Evolutionary conservation across 2,329 filamentous ascomycete genomes (phyloP).

Genomic region (Coniochaeta hoffmannii): DNA sequence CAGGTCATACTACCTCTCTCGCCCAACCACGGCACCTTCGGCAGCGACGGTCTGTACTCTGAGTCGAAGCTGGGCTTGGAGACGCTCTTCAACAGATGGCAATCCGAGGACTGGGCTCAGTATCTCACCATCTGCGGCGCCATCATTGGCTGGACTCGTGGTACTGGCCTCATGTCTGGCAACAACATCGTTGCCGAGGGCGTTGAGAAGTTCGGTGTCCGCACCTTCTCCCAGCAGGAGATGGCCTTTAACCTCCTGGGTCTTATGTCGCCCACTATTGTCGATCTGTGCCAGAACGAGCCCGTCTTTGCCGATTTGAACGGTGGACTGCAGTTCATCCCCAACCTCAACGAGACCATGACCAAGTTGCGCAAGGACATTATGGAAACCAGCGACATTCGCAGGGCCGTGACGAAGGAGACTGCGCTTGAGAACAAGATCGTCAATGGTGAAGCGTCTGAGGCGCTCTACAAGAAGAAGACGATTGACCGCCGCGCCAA

Average conservation of each 20-base stretch:
- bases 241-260: conserved; percentile 99
- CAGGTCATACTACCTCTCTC: conserved; percentile 95
- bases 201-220: conserved; percentile 91
- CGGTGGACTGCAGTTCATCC: conserved; percentile 94
- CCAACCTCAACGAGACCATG: conserved; percentile 91
- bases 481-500: conserved; percentile 90
- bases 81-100: conserved; percentile 97
- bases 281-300: conserved; percentile 91
- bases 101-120: conserved; percentile 93
- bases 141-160: conserved; percentile 98
- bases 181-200: conserved; percentile 98
- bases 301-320: conserved; percentile 97
- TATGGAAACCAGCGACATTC: conserved; percentile 89
- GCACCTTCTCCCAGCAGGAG: conserved; percentile 97
- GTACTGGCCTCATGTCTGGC: conserved; percentile 93
- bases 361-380: conserved; percentile 88
- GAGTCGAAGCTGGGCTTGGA: conserved; percentile 96
- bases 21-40: conserved; percentile 97
- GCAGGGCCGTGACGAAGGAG: conserved; percentile 90
- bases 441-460: conserved; percentile 87
- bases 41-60: conserved; percentile 94
- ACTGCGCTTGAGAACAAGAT: conserved; percentile 95
- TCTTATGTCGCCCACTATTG: conserved; percentile 88
- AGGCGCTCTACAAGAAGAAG: conserved; percentile 91
- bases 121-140: conserved; percentile 98